Evolutionary conservation across 495 filamentous ascomycete genomes (phyloP).

Genomic region (Tuber indicum): DNA sequence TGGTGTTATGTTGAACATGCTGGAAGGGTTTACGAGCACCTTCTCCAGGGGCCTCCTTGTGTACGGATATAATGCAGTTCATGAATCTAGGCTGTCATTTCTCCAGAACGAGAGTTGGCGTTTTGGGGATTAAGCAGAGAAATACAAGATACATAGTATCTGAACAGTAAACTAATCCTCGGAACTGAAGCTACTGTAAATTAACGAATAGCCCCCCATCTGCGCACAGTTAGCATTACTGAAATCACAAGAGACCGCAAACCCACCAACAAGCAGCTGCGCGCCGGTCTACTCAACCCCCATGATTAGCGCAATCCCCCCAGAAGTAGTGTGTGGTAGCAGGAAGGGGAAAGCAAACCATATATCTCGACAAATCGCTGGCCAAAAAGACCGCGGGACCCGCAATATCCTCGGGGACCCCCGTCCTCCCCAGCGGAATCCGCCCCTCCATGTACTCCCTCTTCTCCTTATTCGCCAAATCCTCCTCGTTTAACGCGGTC

Average conservation of each 20-base stretch:
- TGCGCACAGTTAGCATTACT: constrained; percentile 7
- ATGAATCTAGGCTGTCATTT: neutral
- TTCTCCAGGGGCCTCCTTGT: neutral
- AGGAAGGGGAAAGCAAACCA: constrained; percentile 43
- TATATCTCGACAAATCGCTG: constrained; percentile 66
- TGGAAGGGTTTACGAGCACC: neutral
- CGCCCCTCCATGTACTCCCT: constrained; percentile 74
- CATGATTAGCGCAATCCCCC: constrained; percentile 8
- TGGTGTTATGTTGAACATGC: neutral
- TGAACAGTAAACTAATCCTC: neutral
- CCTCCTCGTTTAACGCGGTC: constrained; percentile 80
- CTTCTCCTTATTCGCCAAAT: constrained; percentile 65
- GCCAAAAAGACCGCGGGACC: constrained; percentile 84
- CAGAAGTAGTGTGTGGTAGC: neutral
- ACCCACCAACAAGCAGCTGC: constrained; percentile 60
- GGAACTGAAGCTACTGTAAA: constrained; percentile 48
- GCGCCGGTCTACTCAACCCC: constrained; percentile 58
- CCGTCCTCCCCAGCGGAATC: constrained; percentile 72
- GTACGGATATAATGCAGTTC: neutral
- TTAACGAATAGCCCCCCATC: constrained; percentile 75
- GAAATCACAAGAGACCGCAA: neutral
- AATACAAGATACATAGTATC: neutral
- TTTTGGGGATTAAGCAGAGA: neutral
- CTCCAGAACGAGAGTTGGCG: neutral
- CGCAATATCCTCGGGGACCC: constrained; percentile 61